A percentile compares a stretch with the other conserved stretches of the same genome.
These are phyloP conservation scores for Fusarium nematophilum DNA, from an alignment of 2,329 filamentous ascomycete species.

Conservation along the genomic window DNA sequence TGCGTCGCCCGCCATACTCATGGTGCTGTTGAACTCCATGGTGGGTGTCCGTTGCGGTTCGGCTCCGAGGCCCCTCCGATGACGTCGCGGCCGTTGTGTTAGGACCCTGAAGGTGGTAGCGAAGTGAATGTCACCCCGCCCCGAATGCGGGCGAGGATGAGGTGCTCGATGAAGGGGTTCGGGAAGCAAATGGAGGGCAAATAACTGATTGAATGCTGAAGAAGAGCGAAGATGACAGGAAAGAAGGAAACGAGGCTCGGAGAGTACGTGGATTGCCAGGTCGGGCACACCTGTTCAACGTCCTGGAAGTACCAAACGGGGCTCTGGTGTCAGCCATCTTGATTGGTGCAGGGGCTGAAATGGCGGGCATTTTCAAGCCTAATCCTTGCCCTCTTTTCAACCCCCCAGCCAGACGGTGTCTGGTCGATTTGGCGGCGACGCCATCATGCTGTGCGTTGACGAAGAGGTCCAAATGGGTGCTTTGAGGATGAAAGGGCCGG, in stretches of 20 bases:
- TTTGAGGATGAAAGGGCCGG: slow-evolving; percentile 9
- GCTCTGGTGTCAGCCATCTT: slow-evolving; percentile 18
- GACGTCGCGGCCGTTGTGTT: slow-evolving; percentile 21
- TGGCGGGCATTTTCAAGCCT: slow-evolving; percentile 23
- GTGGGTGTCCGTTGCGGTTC: slow-evolving; percentile 8
- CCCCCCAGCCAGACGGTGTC: slow-evolving; percentile 16
- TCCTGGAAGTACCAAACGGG: slow-evolving; percentile 29
- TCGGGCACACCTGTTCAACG: slow-evolving; percentile 1
- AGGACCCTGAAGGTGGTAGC: too few species aligned
- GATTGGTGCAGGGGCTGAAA: slow-evolving; percentile 32
- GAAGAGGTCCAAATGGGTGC: not conserved
- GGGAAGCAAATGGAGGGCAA: slow-evolving; percentile 15
- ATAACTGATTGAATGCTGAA: slow-evolving; percentile 4
- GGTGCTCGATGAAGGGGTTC: slow-evolving; percentile 10
- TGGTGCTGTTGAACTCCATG: slow-evolving; percentile 18
- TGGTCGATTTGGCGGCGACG: not conserved
- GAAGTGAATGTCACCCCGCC: slow-evolving; percentile 28
- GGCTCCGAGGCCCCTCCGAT: slow-evolving; percentile 17
- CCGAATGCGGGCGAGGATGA: slow-evolving; percentile 16
- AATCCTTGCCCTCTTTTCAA: slow-evolving; percentile 32
- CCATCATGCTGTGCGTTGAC: slow-evolving; percentile 7
- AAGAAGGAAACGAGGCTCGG: slow-evolving; percentile 15
- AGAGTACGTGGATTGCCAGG: not conserved
- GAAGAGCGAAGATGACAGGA: slow-evolving; percentile 5
- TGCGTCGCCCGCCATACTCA: slow-evolving; percentile 12